A percentile compares a stretch with the other conserved stretches of the same genome.
Evolutionary conservation across 2,329 filamentous ascomycete species (phyloP).

Genomic region (Trichoderma guizhouense): DNA sequence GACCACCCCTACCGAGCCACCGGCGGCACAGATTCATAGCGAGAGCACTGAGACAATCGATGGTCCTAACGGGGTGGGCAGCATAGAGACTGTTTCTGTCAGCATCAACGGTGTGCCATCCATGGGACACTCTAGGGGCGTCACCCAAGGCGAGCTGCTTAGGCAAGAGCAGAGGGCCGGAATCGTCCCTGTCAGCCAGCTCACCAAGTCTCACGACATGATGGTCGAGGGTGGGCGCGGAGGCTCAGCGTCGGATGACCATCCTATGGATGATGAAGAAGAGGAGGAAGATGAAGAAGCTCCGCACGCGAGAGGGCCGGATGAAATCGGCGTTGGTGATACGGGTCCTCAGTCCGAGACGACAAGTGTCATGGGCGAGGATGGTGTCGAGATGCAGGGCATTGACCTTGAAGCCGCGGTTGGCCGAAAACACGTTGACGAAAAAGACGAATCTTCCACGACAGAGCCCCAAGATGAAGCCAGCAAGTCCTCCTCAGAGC

Average conservation of each 20-base stretch:
- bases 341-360: constrained; percentile 67
- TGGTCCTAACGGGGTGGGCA: constrained; percentile 73
- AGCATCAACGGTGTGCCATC: constrained; percentile 67
- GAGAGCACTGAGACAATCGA: constrained; percentile 79
- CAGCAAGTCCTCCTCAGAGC: constrained; percentile 17
- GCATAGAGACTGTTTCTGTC: constrained; percentile 77
- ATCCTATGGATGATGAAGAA: constrained; percentile 46
- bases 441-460: constrained; percentile 23
- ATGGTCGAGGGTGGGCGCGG: constrained; percentile 30
- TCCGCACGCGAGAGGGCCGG: constrained; percentile 80
- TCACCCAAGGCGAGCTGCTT: constrained; percentile 80
- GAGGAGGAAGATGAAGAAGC: constrained; percentile 48
- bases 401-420: constrained; percentile 62
- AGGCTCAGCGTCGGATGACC: constrained; percentile 29
- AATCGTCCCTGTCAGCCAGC: constrained; percentile 66
- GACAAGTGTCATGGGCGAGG: constrained; percentile 39
- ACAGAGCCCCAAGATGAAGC: constrained; percentile 23
- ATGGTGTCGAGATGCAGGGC: constrained; percentile 48
- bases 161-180: constrained; percentile 84
- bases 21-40: constrained; percentile 51
- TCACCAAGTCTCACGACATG: constrained; percentile 42
- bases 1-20: constrained; percentile 23
- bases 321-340: constrained; percentile 81
- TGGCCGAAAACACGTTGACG: constrained; percentile 46
- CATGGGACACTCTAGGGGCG: constrained; percentile 48